Base-by-base conservation (phyloP, 2,329 filamentous ascomycete species). In the Alternaria sp. region DNA sequence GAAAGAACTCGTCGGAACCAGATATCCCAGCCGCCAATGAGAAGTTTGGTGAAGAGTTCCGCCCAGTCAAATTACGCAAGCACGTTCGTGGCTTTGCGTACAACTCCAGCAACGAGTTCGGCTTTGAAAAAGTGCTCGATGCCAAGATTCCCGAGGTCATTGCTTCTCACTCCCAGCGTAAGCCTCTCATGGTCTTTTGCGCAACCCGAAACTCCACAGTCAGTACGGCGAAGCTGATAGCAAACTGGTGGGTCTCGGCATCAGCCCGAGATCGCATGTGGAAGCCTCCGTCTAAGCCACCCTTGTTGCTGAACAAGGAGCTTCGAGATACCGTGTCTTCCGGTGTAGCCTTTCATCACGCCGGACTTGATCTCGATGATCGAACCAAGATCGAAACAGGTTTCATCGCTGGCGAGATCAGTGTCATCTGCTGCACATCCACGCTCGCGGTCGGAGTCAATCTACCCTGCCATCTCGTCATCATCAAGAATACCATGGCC, bases 381-480 rank as follows among this genome's bases (percentile, higher is more conserved):
- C 86, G 92, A 51, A 80, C 83, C 43, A 82, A 85, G 1, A 83
- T 96, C 17, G 92, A 96, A 73, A 85, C 85, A 47, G 86, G 85
- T 0, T 97, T 90, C 69, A 80, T 93, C 5, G 82, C 87, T 17
- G 91, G 92, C 0, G 84, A 92, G n/a, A 85, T 96, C 61, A 89
- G 84, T 66, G 88, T 96, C 30, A 93, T 97, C 56, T 96, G 93
- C 77, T 96, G 92, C 75, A 97, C 93, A 0, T 94, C 92, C 0
- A 97, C 93, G 0, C 82, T 97, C 17, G 92, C 93, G 1, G 90
- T 96, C 12, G 93, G 93, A 0, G 87, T 97, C 28, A 97, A 97
- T 73, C 80, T 96, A 10, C 93, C 93, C 10, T 93, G 92, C 64
- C 91, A 96, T 74, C 87, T 94, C 4, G 92, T 94, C 5, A 88